Evolutionary conservation across 2,329 filamentous ascomycete genomes (phyloP), one percentile per base, ranked within the genome.

Genomic region (Trichoderma atroviride): DNA sequence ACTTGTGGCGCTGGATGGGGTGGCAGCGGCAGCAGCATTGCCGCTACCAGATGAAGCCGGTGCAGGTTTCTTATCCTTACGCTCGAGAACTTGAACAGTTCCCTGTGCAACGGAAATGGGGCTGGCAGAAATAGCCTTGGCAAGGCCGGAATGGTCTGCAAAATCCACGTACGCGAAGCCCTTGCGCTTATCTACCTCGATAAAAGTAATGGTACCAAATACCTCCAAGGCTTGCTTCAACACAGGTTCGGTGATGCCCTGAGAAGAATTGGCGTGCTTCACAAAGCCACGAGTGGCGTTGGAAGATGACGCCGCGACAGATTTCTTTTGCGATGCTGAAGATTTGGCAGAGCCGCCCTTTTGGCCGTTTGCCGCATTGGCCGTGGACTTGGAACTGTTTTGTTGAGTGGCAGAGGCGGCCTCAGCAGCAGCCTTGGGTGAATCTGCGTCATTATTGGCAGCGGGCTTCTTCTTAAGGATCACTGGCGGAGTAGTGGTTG

Each of bases 111-210:
- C 90, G 24, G 91, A 83, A 35, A 97, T 86, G 0, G 92, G 93
- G 76, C 93, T 96, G 14, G 92, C 92, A 19, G 89, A 86, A 76
- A 97, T 89, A 5, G 95, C 95, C 75, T 92, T 93, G 74, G 88
- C 87, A 31, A 98, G 84, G 11, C 87, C 86, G 10, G 90, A 88
- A 0, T 90, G 86, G 27, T 93, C 89, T 11, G 87, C 86, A 81
- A 97, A 98, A 72, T 97, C 92, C 50, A 97, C 91, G 77, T 97
- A 97, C 2, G 94, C 95, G 75, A 97, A 97, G 0, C 94, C 94
- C 79, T 97, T 97, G 75, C 94, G 92, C 79, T 94, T 94, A 78
- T 98, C 95, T 66, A 98, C 95, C 75, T 97, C 95, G 22, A 97
- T 92, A 73, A 89, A 91, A 0, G 88, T 88, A 57, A 97, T 87